Evolutionary conservation across 495 filamentous ascomycete species (phyloP).

Genomic region (Sporormia fimetaria): DNA sequence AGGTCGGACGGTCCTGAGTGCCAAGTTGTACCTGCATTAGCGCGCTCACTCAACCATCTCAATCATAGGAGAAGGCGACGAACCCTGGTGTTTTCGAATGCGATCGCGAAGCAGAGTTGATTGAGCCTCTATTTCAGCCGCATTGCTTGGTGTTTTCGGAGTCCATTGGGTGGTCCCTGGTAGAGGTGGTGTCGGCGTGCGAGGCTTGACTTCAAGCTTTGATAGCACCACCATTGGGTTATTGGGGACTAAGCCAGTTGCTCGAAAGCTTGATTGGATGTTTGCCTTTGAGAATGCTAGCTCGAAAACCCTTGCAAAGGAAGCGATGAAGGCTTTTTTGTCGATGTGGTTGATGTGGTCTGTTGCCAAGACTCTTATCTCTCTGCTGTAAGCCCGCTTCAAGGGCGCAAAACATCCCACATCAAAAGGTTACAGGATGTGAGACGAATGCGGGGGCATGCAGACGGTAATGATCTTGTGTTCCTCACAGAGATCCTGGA

Average conservation of each 20-base stretch:
- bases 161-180: neutral
- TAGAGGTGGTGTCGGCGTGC: neutral
- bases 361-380: neutral
- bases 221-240: constrained; percentile 1
- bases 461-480: constrained; percentile 6
- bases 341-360: neutral
- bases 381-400: neutral
- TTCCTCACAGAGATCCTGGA: constrained; percentile 2
- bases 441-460: too few relatives aligned
- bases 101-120: neutral
- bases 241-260: neutral
- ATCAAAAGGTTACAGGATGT: constrained; percentile 5
- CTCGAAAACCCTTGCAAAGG: neutral
- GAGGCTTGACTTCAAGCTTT: constrained; percentile 1
- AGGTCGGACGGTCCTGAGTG: constrained; percentile 1
- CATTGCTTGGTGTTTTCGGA: constrained; percentile 1
- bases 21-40: constrained; percentile 16
- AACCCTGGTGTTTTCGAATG: neutral
- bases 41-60: neutral
- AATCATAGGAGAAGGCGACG: neutral
- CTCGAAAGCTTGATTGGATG: neutral
- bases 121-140: neutral
- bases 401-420: neutral
- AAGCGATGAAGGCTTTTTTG: neutral
- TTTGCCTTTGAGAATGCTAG: neutral